These are phyloP conservation scores for Ottelia alismoides DNA, from an alignment of 106 monocot genomes.

Conservation along the genomic window DNA sequence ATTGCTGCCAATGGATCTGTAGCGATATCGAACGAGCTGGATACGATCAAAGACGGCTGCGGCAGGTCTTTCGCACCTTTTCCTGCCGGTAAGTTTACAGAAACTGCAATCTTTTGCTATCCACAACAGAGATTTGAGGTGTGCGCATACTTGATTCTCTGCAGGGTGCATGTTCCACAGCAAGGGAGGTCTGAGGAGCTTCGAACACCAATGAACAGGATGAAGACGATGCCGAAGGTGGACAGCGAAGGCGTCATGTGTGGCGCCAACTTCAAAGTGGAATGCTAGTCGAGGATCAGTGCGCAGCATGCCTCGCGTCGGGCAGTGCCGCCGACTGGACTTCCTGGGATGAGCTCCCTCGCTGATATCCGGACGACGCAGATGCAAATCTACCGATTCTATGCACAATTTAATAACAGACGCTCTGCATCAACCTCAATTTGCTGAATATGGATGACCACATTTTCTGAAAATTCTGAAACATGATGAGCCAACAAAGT, in stretches of 20 bases:
- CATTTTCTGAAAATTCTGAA: too few relatives aligned
- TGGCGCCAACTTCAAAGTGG: conserved; percentile 76
- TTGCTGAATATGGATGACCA: too few relatives aligned
- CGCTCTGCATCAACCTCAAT: too few relatives aligned
- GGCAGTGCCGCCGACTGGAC: conserved; percentile 69
- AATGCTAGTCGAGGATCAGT: conserved; percentile 46
- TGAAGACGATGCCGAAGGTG: conserved; percentile 87
- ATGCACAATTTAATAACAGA: too few relatives aligned
- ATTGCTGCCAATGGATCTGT: conserved; percentile 61
- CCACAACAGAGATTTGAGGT: too few relatives aligned
- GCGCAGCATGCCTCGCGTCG: conserved; percentile 54
- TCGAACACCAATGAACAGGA: conserved; percentile 73
- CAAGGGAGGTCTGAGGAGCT: conserved; percentile 76
- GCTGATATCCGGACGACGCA: too few relatives aligned
- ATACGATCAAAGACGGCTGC: conserved; percentile 45
- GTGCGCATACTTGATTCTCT: conserved; percentile 68
- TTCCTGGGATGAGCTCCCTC: conserved; percentile 31
- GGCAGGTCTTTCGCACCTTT: conserved; percentile 77
- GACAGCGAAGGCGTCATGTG: conserved; percentile 90
- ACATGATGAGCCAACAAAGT: too few relatives aligned
- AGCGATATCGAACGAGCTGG: conserved; percentile 55
- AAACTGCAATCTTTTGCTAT: too few relatives aligned
- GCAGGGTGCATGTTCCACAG: conserved; percentile 88
- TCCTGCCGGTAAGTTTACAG: too few relatives aligned
- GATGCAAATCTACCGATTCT: too few relatives aligned